A percentile compares a stretch with the other conserved stretches of the same genome.
These are phyloP conservation scores for Pichia ethanolica DNA, from an alignment of 805 yeast species.

Conservation along the genomic window DNA sequence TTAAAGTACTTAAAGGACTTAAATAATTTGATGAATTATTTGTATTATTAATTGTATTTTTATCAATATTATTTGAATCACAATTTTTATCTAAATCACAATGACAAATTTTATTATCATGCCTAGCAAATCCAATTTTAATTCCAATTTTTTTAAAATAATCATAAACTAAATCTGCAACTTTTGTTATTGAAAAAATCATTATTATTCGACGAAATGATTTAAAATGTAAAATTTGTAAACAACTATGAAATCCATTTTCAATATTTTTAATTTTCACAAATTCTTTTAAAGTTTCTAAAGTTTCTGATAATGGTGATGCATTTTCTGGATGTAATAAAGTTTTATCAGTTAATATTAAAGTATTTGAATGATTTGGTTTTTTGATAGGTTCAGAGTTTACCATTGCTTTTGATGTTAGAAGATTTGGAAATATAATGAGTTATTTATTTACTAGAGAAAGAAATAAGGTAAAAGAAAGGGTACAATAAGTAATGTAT, in stretches of 20 bases:
- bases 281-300: constrained; percentile 9
- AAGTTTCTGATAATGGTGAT: constrained; percentile 15
- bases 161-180: constrained; percentile 13
- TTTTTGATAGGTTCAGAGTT: too few species aligned
- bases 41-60: too few species aligned
- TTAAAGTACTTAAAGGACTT: too few species aligned
- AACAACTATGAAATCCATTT: constrained; percentile 1
- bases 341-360: constrained; percentile 23
- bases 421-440: too few species aligned
- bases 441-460: too few species aligned
- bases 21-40: background rate
- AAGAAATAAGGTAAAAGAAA: too few species aligned
- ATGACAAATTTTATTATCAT: constrained; percentile 9
- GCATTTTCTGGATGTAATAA: constrained; percentile 14
- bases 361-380: constrained; percentile 20
- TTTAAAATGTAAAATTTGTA: constrained; percentile 14
- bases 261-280: background rate
- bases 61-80: background rate
- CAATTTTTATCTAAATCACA: constrained; percentile 2
- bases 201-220: constrained; percentile 22
- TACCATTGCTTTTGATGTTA: too few species aligned
- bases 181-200: constrained; percentile 16
- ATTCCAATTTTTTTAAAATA: constrained; percentile 15
- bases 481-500: too few species aligned
- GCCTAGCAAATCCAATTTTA: constrained; percentile 18